phyloP scores from a whole-genome alignment of 306 rosid genomes.

The Glycine latifolia region DNA sequence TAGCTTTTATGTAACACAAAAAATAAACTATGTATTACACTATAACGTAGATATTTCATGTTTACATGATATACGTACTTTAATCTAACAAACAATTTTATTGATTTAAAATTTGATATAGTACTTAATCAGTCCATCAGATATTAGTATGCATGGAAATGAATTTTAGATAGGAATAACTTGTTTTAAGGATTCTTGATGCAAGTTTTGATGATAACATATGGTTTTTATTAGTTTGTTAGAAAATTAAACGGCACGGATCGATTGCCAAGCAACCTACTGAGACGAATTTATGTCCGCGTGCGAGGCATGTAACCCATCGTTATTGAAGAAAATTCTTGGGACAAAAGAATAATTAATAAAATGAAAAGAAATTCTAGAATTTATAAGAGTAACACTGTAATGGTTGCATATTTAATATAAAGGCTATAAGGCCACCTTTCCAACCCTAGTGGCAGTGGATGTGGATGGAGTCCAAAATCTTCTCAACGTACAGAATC shows the following conservation, averaged over 20 bases:
- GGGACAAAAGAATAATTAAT: not conserved
- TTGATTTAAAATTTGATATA: not conserved
- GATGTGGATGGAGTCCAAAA: slow-evolving; percentile 22
- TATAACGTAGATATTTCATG: not conserved
- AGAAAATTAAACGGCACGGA: not conserved
- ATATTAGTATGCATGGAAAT: not conserved
- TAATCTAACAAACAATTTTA: not conserved
- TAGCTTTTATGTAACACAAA: not conserved
- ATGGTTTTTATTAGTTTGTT: not conserved
- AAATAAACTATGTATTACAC: not conserved
- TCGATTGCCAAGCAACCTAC: not conserved
- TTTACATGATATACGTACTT: too few species aligned
- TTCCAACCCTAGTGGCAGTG: slow-evolving; percentile 44
- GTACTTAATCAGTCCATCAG: not conserved
- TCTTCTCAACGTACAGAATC: slow-evolving; percentile 36
- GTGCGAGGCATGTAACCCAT: not conserved
- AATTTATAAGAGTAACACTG: not conserved
- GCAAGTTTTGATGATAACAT: not conserved
- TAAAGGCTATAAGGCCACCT: slow-evolving; percentile 41
- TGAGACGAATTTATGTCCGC: not conserved
- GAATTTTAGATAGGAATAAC: not conserved
- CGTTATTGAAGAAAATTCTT: not conserved
- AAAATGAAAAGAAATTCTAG: not conserved
- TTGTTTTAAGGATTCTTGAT: not conserved
- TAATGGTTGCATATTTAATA: slow-evolving; percentile 1